Percentiles rank a stretch among this genome's conserved stretches.
phyloP scores from a whole-genome alignment of 257 asterid genomes.

The Solanum pinnatisectum region DNA sequence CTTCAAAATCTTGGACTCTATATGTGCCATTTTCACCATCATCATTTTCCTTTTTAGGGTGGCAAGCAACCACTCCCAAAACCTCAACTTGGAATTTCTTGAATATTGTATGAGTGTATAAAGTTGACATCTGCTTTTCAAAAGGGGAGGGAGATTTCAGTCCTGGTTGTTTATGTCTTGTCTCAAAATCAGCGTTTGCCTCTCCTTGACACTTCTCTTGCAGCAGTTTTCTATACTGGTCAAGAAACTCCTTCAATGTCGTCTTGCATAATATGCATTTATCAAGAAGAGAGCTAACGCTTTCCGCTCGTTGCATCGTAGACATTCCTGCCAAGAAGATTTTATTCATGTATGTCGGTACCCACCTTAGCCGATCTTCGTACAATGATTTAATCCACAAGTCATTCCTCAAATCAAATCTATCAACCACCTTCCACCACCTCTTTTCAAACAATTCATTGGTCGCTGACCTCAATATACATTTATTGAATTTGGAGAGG shows the following conservation, averaged over 20 bases:
- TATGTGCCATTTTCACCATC: slow-evolving; percentile 16
- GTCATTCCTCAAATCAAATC: slow-evolving; percentile 33
- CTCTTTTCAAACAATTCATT: slow-evolving; percentile 33
- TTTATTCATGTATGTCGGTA: slow-evolving; percentile 27
- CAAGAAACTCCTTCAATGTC: slow-evolving; percentile 27
- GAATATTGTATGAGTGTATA: slow-evolving; percentile 40
- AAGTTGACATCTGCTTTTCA: slow-evolving; percentile 36
- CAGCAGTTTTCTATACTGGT: slow-evolving; percentile 19
- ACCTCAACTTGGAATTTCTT: slow-evolving; percentile 52
- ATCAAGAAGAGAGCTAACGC: slow-evolving; percentile 19
- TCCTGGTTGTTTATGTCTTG: slow-evolving; percentile 27
- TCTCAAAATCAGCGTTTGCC: slow-evolving; percentile 33
- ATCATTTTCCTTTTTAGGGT: slow-evolving; percentile 30
- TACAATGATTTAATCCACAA: slow-evolving; percentile 30
- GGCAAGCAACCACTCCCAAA: slow-evolving; percentile 53
- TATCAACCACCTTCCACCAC: slow-evolving; percentile 35
- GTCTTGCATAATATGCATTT: slow-evolving; percentile 31
- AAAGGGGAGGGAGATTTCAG: slow-evolving; percentile 47
- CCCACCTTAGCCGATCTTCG: slow-evolving; percentile 43
- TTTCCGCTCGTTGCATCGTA: slow-evolving; percentile 20
- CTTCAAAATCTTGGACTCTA: slow-evolving; percentile 43
- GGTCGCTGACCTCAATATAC: slow-evolving; percentile 36
- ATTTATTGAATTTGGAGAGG: slow-evolving; percentile 22
- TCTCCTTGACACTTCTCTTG: slow-evolving; percentile 40
- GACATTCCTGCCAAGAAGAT: slow-evolving; percentile 39